A percentile compares a stretch with the other conserved stretches of the same genome.
These are phyloP conservation scores for Lactarius tabidus DNA, from an alignment of 768 basidiomycete genomes.

Conservation along the genomic window DNA sequence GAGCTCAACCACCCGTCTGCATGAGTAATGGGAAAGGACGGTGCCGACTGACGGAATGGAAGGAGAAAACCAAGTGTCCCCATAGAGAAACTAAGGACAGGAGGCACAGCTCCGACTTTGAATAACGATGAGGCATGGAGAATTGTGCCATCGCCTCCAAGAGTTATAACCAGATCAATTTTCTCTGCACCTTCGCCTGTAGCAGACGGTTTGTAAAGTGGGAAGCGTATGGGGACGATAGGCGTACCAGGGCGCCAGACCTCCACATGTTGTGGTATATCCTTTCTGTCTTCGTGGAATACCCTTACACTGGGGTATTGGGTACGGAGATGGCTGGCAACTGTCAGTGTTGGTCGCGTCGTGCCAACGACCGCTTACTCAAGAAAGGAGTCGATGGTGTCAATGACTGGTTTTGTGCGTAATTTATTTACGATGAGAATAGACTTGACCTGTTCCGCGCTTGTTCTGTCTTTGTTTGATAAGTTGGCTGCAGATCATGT, in stretches of 20 bases:
- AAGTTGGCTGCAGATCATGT: slow-evolving; percentile 19
- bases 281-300: slow-evolving; percentile 38
- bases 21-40: not conserved
- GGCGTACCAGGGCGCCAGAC: slow-evolving; percentile 57
- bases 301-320: slow-evolving; percentile 33
- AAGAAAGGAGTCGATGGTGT: slow-evolving; percentile 71
- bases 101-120: slow-evolving; percentile 85
- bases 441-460: slow-evolving; percentile 45
- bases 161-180: slow-evolving; percentile 84
- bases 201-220: not conserved
- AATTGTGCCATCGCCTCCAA: slow-evolving; percentile 95
- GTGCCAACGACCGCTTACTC: slow-evolving; percentile 41
- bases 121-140: slow-evolving; percentile 91
- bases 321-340: slow-evolving; percentile 30
- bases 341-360: slow-evolving; percentile 5
- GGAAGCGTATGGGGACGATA: not conserved
- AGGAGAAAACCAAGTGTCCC: slow-evolving; percentile 91
- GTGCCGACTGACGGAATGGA: slow-evolving; percentile 76
- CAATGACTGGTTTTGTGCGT: slow-evolving; percentile 70
- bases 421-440: slow-evolving; percentile 80
- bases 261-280: slow-evolving; percentile 47
- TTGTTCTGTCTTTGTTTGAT: slow-evolving; percentile 19
- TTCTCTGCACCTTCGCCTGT: slow-evolving; percentile 47
- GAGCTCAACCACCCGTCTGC: not conserved
- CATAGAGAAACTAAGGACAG: slow-evolving; percentile 87